Conservation (phyloP, 2,329 filamentous ascomycete species). For the Aureobasidium namibiae region DNA sequence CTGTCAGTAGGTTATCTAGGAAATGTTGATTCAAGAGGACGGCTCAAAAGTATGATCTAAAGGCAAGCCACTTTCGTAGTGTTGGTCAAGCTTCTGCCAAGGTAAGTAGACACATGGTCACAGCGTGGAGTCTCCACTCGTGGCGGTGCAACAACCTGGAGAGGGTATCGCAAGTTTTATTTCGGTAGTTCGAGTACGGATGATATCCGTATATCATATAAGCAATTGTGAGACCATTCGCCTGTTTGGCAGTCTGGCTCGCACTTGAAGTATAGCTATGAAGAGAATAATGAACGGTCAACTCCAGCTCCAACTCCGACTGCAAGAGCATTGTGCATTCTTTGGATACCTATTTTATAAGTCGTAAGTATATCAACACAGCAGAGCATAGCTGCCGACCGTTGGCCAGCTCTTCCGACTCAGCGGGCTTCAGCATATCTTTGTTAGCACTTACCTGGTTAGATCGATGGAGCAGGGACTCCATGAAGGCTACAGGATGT, state of each 20-base stretch:
- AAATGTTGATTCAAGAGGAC: neutral
- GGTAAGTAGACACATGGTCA: neutral
- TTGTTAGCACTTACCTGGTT: neutral
- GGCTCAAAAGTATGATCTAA: neutral
- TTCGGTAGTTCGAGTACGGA: neutral
- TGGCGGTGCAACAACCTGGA: neutral
- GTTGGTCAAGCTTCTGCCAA: slow-evolving; percentile 4
- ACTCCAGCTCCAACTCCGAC: too few species aligned
- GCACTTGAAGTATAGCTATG: too few species aligned
- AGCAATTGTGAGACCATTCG: too few species aligned
- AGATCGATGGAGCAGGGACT: neutral
- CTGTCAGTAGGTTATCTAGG: neutral
- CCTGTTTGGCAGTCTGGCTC: too few species aligned
- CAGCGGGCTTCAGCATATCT: neutral
- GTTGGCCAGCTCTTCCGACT: neutral
- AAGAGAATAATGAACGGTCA: too few species aligned
- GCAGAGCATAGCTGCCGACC: neutral
- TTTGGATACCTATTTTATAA: neutral
- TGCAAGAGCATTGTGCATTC: too few species aligned
- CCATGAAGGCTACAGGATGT: neutral
- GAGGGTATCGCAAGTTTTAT: neutral
- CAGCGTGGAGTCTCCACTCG: neutral
- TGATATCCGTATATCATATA: neutral
- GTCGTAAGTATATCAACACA: neutral
- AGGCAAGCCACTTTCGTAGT: slow-evolving; percentile 3